Evolutionary conservation across 805 yeast genomes (phyloP), one percentile per base, ranked within the genome.

Genomic region (Candida takata): DNA sequence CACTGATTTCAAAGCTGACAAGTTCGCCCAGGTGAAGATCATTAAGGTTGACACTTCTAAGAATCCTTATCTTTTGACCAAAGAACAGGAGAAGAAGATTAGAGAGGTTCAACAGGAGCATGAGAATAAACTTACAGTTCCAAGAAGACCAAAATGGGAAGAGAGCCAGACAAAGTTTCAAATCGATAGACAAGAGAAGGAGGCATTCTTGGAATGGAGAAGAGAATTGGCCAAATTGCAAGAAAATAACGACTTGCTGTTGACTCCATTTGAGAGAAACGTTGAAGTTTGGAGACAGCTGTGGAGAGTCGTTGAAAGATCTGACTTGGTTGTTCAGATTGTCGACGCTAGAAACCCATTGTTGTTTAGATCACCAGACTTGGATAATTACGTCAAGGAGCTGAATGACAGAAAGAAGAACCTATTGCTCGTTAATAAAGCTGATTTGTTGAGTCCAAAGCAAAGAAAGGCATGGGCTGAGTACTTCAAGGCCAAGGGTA

Each of bases 271-370:
- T 55, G 98, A 92, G 65, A 77, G 98, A 65, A 92, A 92, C 58
- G 68, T 92, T 45, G 96, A 90, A 68, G 97, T 92, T 40, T 92
- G 98, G 98, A 79, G 92, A 56, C 98, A 92, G 62, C 67, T 92
- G 46, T 92, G 98, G 98, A 75, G 98, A 63, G 98, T 92, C 29
- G 84, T 87, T 17, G 98, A 92, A 60, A 76, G 97, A 55, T 84
- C 92, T 17, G 96, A 90, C 59, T 69, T 92, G 50, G 77, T 92
- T 27, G 97, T 92, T 6, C 98, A 92, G 58, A 92, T 92, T 65
- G 97, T 92, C 20, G 98, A 92, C 64, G 97, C 97, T 10, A 74
- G 98, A 62, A 87, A 85, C 55, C 98, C 98, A 5, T 62, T 88
- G 40, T 67, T 86, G 41, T 92, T 86, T 65, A 73, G 97, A 56